Evolutionary conservation across 345 rosid species (phyloP).

Genomic region (Bruguiera parviflora): DNA sequence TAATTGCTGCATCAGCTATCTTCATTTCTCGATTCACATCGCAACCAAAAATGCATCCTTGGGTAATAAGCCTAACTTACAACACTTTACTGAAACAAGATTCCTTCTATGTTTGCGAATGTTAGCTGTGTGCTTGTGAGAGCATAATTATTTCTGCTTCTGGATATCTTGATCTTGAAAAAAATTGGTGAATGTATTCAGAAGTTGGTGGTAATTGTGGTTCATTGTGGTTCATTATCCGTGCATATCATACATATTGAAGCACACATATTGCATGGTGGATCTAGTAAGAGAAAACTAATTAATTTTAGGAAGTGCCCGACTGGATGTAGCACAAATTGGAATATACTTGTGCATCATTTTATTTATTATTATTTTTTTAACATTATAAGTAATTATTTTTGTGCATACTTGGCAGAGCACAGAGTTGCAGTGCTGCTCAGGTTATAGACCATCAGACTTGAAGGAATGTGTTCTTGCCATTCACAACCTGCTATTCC

Average conservation of each 20-base stretch:
- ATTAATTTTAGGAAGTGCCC: not conserved
- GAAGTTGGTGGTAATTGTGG: not conserved
- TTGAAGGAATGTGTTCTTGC: constrained; percentile 23
- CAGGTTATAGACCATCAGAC: constrained; percentile 23
- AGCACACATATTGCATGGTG: too few species aligned
- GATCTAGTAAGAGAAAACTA: not conserved
- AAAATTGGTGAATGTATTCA: not conserved
- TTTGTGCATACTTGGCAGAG: constrained; percentile 16
- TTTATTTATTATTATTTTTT: not conserved
- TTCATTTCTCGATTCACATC: constrained; percentile 18
- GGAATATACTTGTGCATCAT: not conserved
- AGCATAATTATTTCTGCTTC: not conserved
- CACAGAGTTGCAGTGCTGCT: constrained; percentile 7
- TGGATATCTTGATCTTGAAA: not conserved
- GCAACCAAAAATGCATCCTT: constrained; percentile 20
- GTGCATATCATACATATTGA: too few species aligned
- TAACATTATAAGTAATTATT: not conserved
- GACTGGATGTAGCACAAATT: too few species aligned
- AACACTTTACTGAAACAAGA: not conserved
- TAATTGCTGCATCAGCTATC: constrained; percentile 26
- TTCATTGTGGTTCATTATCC: too few species aligned
- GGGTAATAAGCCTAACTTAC: constrained; percentile 13
- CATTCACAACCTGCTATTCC: constrained; percentile 17
- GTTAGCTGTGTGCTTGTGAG: not conserved
- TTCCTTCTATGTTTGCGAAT: not conserved